A percentile compares a stretch with the other conserved stretches of the same genome.
Conservation (phyloP, 148 eudicot genomes). For the Amaranthus cruentus region DNA sequence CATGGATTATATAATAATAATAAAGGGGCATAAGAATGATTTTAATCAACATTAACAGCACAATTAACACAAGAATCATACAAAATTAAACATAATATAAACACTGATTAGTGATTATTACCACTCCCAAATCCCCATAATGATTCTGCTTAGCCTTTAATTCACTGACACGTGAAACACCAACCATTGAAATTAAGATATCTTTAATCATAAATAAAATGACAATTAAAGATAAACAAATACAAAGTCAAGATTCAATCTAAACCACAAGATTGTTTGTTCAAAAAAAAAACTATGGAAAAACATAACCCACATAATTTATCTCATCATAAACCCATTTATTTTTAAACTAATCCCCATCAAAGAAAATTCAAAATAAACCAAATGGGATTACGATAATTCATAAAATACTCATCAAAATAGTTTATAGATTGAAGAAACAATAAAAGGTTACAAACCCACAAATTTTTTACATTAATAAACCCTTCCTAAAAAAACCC, state of each 20-base stretch:
- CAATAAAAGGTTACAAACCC: background rate
- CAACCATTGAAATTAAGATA: conserved; percentile 3
- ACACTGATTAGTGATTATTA: conserved; percentile 4
- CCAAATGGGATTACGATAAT: background rate
- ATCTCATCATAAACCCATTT: background rate
- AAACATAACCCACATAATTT: background rate
- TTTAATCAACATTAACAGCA: background rate
- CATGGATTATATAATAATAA: background rate
- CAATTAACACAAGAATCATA: conserved; percentile 1
- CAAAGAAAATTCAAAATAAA: background rate
- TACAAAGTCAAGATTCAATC: conserved; percentile 3
- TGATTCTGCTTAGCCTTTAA: conserved; percentile 9
- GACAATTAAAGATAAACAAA: background rate
- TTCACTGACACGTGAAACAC: conserved; percentile 2
- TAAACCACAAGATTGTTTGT: background rate
- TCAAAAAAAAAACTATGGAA: background rate
- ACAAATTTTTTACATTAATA: background rate
- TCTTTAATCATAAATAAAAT: background rate
- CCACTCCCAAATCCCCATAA: conserved; percentile 12
- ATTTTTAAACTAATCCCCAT: background rate
- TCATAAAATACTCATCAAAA: background rate
- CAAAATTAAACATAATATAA: background rate
- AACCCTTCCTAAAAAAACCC: conserved; percentile 21
- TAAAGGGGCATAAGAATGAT: background rate
- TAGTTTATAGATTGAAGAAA: background rate